These are phyloP conservation scores for Scheffersomyces coipomensis DNA, from an alignment of 805 yeast species.

Conservation along the genomic window DNA sequence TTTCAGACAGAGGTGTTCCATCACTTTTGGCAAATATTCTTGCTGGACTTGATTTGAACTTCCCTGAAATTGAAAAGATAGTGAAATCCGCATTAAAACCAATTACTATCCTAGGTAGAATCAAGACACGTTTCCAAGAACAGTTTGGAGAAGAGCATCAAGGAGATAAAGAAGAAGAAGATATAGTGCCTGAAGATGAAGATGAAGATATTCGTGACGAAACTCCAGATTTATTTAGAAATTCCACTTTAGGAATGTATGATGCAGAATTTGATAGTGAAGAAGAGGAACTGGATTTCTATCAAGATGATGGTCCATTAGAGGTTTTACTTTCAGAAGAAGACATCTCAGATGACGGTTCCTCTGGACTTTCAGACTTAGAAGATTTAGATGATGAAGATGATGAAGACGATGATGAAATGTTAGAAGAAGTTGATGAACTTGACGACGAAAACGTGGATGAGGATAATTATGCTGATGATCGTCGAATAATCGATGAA, in stretches of 20 bases:
- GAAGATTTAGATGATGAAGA: slow-evolving; percentile 21
- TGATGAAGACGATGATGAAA: slow-evolving; percentile 17
- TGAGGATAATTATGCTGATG: slow-evolving; percentile 6
- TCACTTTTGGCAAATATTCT: slow-evolving; percentile 56
- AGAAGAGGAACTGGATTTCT: slow-evolving; percentile 52
- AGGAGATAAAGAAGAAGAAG: slow-evolving; percentile 51
- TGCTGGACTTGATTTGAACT: slow-evolving; percentile 69
- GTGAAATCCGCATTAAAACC: slow-evolving; percentile 61
- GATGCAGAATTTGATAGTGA: slow-evolving; percentile 75
- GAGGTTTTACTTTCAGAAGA: slow-evolving; percentile 41
- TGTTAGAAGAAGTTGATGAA: slow-evolving; percentile 35
- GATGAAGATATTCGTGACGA: slow-evolving; percentile 70
- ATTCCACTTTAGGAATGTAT: slow-evolving; percentile 92
- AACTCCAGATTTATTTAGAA: slow-evolving; percentile 77
- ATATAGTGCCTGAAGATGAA: slow-evolving; percentile 23
- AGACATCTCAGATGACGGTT: slow-evolving; percentile 23
- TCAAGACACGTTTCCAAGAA: slow-evolving; percentile 56
- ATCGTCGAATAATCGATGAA: slow-evolving; percentile 9
- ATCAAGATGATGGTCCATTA: slow-evolving; percentile 30
- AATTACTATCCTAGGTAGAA: slow-evolving; percentile 53
- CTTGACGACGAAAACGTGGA: slow-evolving; percentile 7
- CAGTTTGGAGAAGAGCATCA: slow-evolving; percentile 50
- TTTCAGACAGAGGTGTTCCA: slow-evolving; percentile 68
- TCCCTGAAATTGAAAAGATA: slow-evolving; percentile 61
- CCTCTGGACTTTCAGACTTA: slow-evolving; percentile 21